A percentile compares a stretch with the other conserved stretches of the same genome.
Evolutionary conservation across 164 flowering plant genomes (phyloP).

Genomic region (Akebia trifoliata): DNA sequence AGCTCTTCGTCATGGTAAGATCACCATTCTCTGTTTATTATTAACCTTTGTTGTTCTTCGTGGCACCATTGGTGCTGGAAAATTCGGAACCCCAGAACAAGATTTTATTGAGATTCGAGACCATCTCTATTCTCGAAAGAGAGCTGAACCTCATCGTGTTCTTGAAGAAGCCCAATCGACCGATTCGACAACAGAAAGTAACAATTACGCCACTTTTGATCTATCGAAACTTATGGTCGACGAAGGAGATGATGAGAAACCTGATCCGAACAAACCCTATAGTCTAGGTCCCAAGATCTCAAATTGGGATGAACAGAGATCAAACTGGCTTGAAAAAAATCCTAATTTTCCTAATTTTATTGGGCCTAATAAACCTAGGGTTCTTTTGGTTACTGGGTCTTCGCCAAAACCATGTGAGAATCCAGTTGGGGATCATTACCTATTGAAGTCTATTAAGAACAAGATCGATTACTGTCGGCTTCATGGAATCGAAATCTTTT

Average conservation of each 20-base stretch:
- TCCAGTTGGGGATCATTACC: slow-evolving; percentile 79
- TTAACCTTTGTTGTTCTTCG: slow-evolving; percentile 72
- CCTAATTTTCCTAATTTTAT: slow-evolving; percentile 53
- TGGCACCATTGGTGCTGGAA: slow-evolving; percentile 76
- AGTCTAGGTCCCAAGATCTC: slow-evolving; percentile 61
- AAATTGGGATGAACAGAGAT: slow-evolving; percentile 68
- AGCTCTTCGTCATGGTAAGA: slow-evolving; percentile 47
- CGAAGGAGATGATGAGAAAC: slow-evolving; percentile 44
- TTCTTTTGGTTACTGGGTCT: slow-evolving; percentile 67
- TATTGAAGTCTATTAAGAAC: slow-evolving; percentile 69
- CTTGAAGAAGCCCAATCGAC: slow-evolving; percentile 41
- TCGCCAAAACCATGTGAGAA: slow-evolving; percentile 85
- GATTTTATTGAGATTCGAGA: slow-evolving; percentile 57
- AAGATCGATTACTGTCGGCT: slow-evolving; percentile 76
- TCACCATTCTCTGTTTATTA: slow-evolving; percentile 56
- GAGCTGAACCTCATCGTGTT: slow-evolving; percentile 52
- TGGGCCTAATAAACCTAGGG: slow-evolving; percentile 52
- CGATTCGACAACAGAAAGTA: slow-evolving; percentile 10
- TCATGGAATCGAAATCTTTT: slow-evolving; percentile 68
- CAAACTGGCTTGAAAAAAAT: slow-evolving; percentile 44
- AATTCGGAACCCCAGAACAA: slow-evolving; percentile 75
- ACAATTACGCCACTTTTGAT: slow-evolving; percentile 37
- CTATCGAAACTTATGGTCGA: slow-evolving; percentile 37
- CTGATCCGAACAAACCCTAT: slow-evolving; percentile 50
- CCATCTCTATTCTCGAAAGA: slow-evolving; percentile 33